phyloP scores from a whole-genome alignment of 805 yeast genomes.

The Millerozyma acaciae region DNA sequence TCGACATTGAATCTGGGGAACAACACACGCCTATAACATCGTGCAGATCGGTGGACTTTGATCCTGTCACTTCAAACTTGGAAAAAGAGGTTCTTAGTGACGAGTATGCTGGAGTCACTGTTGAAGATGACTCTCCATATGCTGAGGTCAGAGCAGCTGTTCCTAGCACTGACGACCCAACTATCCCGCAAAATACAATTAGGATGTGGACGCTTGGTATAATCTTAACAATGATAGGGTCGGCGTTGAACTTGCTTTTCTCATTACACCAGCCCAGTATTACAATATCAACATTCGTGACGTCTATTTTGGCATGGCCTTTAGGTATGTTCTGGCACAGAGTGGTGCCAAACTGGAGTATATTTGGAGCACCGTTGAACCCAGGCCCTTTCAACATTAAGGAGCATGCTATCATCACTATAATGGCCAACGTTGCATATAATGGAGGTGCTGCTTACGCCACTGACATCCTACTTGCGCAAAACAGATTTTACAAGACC shows the following conservation, averaged over 20 bases:
- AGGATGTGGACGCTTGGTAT: conserved; percentile 53
- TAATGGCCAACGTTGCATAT: conserved; percentile 49
- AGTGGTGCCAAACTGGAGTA: conserved; percentile 30
- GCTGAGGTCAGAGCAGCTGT: conserved; percentile 66
- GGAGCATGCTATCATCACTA: conserved; percentile 55
- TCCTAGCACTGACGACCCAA: conserved; percentile 48
- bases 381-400: conserved; percentile 60
- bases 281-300: conserved; percentile 46
- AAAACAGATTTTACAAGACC: conserved; percentile 43
- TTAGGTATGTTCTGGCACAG: conserved; percentile 51
- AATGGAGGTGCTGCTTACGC: conserved; percentile 49
- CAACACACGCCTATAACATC: neutral
- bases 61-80: conserved; percentile 27
- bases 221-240: conserved; percentile 50
- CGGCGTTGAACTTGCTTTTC: conserved; percentile 58
- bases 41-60: conserved; percentile 28
- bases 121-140: conserved; percentile 49
- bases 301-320: conserved; percentile 60
- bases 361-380: conserved; percentile 36
- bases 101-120: conserved; percentile 39
- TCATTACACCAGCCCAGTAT: conserved; percentile 54
- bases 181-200: conserved; percentile 47
- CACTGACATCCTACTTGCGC: conserved; percentile 53
- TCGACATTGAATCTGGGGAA: conserved; percentile 1
- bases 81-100: conserved; percentile 21